A percentile compares a stretch with the other conserved stretches of the same genome.
These are phyloP conservation scores for Raphanus sativus DNA, from an alignment of 345 rosid genomes.

Conservation along the genomic window DNA sequence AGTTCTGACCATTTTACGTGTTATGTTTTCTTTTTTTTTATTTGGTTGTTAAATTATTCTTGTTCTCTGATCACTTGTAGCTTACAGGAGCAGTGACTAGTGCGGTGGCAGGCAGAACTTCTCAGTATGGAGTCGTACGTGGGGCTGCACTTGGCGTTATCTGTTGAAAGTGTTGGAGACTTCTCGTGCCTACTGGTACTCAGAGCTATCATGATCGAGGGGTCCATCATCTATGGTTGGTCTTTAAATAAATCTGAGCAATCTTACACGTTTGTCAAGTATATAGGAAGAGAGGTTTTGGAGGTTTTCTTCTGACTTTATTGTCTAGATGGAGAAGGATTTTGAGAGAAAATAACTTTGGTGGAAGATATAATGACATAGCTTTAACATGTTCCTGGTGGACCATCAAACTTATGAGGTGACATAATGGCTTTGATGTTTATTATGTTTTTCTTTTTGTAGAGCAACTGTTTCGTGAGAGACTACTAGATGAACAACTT, in stretches of 20 bases:
- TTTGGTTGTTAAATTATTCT: constrained; percentile 4
- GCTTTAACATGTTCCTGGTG: constrained; percentile 18
- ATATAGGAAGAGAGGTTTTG: background rate
- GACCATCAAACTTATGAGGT: constrained; percentile 20
- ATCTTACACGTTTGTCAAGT: constrained; percentile 1
- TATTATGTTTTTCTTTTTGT: constrained; percentile 24
- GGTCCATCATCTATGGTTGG: constrained; percentile 75
- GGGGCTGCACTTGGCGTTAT: constrained; percentile 73
- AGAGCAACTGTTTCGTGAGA: constrained; percentile 63
- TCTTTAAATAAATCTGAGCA: background rate
- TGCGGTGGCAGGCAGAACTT: constrained; percentile 73
- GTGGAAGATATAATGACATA: constrained; percentile 17
- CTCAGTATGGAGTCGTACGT: constrained; percentile 65
- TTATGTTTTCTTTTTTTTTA: background rate
- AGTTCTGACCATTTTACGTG: too few species aligned
- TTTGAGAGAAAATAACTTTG: background rate
- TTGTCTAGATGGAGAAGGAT: constrained; percentile 16
- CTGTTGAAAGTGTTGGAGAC: constrained; percentile 79
- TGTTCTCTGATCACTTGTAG: constrained; percentile 29
- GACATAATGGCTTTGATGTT: background rate
- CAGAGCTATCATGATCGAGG: constrained; percentile 58
- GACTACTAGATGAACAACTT: constrained; percentile 53
- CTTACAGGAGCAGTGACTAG: constrained; percentile 65
- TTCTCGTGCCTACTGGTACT: constrained; percentile 76
- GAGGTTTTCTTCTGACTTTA: constrained; percentile 5